A percentile compares a stretch with the other conserved stretches of the same genome.
phyloP scores from a whole-genome alignment of 83 land plant genomes.

The Picea abies region DNA sequence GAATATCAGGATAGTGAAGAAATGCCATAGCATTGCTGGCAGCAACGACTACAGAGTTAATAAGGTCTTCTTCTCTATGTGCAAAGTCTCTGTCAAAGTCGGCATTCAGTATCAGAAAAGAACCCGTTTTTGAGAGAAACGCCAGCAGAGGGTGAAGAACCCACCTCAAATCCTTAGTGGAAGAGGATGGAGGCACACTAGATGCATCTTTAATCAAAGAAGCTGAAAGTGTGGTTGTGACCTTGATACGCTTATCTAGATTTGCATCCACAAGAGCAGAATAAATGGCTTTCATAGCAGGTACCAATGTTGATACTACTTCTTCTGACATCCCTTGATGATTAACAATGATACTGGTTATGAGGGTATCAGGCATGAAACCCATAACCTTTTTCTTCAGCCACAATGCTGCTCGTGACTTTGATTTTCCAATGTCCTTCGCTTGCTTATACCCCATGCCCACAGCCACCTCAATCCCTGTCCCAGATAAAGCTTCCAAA shows the following conservation, averaged over 20 bases:
- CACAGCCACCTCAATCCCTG: slow-evolving; percentile 69
- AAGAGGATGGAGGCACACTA: slow-evolving; percentile 77
- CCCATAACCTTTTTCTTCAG: slow-evolving; percentile 53
- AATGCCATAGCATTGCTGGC: slow-evolving; percentile 4
- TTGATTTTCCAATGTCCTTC: slow-evolving; percentile 67
- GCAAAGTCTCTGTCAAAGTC: not conserved
- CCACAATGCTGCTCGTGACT: slow-evolving; percentile 74
- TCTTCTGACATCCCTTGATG: slow-evolving; percentile 67
- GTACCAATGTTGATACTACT: slow-evolving; percentile 61
- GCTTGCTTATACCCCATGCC: slow-evolving; percentile 71
- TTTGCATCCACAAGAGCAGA: slow-evolving; percentile 56
- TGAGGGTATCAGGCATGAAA: slow-evolving; percentile 58
- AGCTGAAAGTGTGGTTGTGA: slow-evolving; percentile 79
- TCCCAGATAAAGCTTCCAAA: slow-evolving; percentile 59
- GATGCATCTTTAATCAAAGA: slow-evolving; percentile 69
- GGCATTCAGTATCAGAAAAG: slow-evolving; percentile 76
- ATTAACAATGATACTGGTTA: slow-evolving; percentile 68
- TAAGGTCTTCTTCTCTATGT: not conserved
- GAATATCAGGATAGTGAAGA: slow-evolving; percentile 5
- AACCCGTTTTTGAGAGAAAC: slow-evolving; percentile 60
- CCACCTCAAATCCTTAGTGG: slow-evolving; percentile 43
- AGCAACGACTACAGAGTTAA: slow-evolving; percentile 8
- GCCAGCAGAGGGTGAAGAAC: slow-evolving; percentile 58
- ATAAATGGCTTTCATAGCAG: slow-evolving; percentile 67
- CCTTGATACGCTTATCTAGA: slow-evolving; percentile 49